A percentile compares a stretch with the other conserved stretches of the same genome.
These are phyloP conservation scores for Hydrangea macrophylla DNA, from an alignment of 148 eudicot species.

Conservation along the genomic window DNA sequence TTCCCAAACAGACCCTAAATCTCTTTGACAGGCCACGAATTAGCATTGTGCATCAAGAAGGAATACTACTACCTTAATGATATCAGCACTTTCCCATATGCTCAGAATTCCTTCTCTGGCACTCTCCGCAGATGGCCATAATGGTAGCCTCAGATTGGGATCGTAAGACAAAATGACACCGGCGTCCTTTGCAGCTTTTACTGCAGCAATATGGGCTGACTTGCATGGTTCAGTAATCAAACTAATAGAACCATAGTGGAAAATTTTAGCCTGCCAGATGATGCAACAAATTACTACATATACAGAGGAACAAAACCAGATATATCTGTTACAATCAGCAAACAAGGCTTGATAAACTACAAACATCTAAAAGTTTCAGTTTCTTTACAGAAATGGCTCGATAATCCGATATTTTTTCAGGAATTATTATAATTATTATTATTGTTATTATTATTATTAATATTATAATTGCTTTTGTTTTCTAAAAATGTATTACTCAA, in stretches of 20 bases:
- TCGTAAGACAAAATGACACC: conserved; percentile 91
- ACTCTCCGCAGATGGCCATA: conserved; percentile 86
- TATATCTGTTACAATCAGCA: background rate
- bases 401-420: no score
- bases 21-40: background rate
- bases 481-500: background rate
- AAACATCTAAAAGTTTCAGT: background rate
- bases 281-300: background rate
- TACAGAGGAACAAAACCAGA: background rate
- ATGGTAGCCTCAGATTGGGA: conserved; percentile 95
- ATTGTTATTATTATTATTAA: no score
- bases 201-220: conserved; percentile 90
- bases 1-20: no score
- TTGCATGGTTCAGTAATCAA: conserved; percentile 93
- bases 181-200: conserved; percentile 87
- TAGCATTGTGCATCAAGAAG: background rate
- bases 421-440: no score
- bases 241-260: conserved; percentile 96
- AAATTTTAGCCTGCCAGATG: conserved; percentile 73
- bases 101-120: conserved; percentile 94
- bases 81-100: conserved; percentile 95
- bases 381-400: background rate
- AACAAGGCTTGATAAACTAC: background rate
- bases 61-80: conserved; percentile 72
- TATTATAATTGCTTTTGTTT: background rate